A percentile compares a stretch with the other conserved stretches of the same genome.
phyloP scores from a whole-genome alignment of 1,284 basidiomycete genomes.

The Ceratobasidium sp. region DNA sequence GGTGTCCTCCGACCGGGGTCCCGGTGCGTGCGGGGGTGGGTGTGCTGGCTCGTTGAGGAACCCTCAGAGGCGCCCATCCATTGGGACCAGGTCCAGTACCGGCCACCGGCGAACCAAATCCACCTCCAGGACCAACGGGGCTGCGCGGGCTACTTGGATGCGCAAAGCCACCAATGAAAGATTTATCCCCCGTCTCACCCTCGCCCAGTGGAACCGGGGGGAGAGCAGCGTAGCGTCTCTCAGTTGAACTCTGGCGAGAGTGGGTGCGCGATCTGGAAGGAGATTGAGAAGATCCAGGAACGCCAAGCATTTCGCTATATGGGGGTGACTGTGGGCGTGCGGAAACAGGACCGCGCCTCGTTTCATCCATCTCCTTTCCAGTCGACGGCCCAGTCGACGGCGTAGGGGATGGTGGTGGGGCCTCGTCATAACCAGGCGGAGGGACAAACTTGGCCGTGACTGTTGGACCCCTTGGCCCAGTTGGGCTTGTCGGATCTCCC shows the following conservation, averaged over 20 bases:
- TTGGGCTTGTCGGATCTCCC: slow-evolving; percentile 56
- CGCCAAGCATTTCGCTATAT: slow-evolving; percentile 30
- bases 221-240: slow-evolving; percentile 51
- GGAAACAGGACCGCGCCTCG: slow-evolving; percentile 16
- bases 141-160: slow-evolving; percentile 34
- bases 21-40: slow-evolving; percentile 50
- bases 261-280: slow-evolving; percentile 23
- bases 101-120: slow-evolving; percentile 39
- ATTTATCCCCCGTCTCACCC: slow-evolving; percentile 8
- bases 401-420: slow-evolving; percentile 52
- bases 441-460: slow-evolving; percentile 75
- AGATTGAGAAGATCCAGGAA: slow-evolving; percentile 24
- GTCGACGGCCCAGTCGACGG: slow-evolving; percentile 24
- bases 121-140: slow-evolving; percentile 20
- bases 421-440: slow-evolving; percentile 73
- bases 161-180: slow-evolving; percentile 37
- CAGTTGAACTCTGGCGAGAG: slow-evolving; percentile 41
- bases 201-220: slow-evolving; percentile 52
- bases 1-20: slow-evolving; percentile 51
- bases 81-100: slow-evolving; percentile 42
- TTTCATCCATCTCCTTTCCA: slow-evolving; percentile 24
- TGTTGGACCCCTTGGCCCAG: slow-evolving; percentile 55
- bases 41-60: slow-evolving; percentile 42
- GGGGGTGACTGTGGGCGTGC: slow-evolving; percentile 23
- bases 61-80: slow-evolving; percentile 32